Conservation (phyloP, 768 basidiomycete species). For the Mycena latifolia region DNA sequence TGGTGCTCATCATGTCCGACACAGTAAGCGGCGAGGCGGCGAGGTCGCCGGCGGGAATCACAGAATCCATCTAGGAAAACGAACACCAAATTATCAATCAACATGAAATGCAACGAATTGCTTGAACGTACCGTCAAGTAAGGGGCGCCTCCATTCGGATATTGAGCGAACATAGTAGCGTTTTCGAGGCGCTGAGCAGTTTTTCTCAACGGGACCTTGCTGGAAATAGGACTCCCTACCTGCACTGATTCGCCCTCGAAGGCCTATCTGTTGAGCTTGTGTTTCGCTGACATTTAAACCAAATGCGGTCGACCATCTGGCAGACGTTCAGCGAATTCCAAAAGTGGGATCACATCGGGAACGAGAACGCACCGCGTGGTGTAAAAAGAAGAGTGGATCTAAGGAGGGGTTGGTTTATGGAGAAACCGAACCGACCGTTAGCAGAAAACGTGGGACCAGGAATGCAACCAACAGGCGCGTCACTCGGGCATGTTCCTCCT, state of each 20-base stretch:
- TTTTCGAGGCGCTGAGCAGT: constrained; percentile 30
- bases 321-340: not conserved
- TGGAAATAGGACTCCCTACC: too few relatives aligned
- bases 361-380: constrained; percentile 46
- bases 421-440: constrained; percentile 41
- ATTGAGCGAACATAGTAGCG: constrained; percentile 36
- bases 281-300: constrained; percentile 50
- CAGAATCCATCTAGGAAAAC: constrained; percentile 33
- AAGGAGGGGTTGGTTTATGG: not conserved
- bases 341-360: not conserved
- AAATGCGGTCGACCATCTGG: constrained; percentile 51
- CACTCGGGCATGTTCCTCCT: constrained; percentile 42
- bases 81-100: not conserved
- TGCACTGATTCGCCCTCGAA: constrained; percentile 43
- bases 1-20: constrained; percentile 46
- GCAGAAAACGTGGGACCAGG: constrained; percentile 44
- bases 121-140: constrained; percentile 5
- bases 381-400: constrained; percentile 52
- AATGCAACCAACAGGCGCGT: constrained; percentile 40
- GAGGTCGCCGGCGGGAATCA: constrained; percentile 44
- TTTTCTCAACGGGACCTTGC: too few relatives aligned
- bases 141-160: constrained; percentile 42
- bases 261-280: constrained; percentile 39
- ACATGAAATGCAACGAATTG: not conserved
- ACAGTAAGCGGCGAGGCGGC: constrained; percentile 38